Conservation (phyloP, 495 filamentous ascomycete genomes). For the Xylaria nigripes region DNA sequence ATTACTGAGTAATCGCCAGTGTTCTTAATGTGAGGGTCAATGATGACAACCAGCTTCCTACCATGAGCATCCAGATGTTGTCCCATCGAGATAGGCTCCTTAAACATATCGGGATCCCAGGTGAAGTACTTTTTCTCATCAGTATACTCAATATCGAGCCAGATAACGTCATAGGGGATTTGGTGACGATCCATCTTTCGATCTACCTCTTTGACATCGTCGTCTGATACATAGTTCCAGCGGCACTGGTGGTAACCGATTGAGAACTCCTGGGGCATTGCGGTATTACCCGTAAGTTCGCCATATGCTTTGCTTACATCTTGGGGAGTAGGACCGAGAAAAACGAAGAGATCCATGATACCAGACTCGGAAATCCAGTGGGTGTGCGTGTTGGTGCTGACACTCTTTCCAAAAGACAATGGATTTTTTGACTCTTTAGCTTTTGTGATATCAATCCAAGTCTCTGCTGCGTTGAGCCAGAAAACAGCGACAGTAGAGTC, state of each 20-base stretch:
- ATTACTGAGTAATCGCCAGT: conserved; percentile 64
- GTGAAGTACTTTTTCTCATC: conserved; percentile 97
- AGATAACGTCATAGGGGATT: conserved; percentile 97
- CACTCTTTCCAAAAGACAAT: conserved; percentile 58
- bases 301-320: conserved; percentile 74
- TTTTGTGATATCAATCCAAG: conserved; percentile 93
- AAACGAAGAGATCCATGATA: conserved; percentile 83
- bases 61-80: conserved; percentile 74
- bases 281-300: conserved; percentile 88
- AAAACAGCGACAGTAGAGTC: conserved; percentile 94
- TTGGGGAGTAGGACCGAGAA: conserved; percentile 77
- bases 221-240: conserved; percentile 97
- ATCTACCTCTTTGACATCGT: conserved; percentile 93
- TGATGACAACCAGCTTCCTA: conserved; percentile 87
- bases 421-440: conserved; percentile 66
- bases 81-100: conserved; percentile 77
- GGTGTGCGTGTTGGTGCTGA: conserved; percentile 70
- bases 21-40: conserved; percentile 98
- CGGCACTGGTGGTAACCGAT: conserved; percentile 94
- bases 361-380: conserved; percentile 97
- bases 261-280: conserved; percentile 84
- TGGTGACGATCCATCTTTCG: conserved; percentile 89
- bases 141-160: conserved; percentile 96
- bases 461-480: conserved; percentile 96
- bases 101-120: conserved; percentile 83